Base-by-base conservation (phyloP, 2,329 filamentous ascomycete genomes). In the Stenocarpella maydis region DNA sequence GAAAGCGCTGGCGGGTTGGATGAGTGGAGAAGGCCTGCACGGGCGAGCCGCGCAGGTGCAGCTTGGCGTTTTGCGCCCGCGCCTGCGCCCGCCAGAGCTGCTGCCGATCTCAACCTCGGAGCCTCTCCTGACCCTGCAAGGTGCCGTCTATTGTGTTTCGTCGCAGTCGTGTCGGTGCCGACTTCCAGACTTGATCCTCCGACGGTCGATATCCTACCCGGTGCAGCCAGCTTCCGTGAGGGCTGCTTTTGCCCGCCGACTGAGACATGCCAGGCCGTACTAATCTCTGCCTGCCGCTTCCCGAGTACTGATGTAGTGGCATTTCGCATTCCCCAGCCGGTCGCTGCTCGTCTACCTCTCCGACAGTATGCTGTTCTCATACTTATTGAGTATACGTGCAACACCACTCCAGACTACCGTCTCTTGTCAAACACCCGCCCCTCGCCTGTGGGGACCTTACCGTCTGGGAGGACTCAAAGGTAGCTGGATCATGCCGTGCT, bases 51-150 rank as follows among this genome's bases (percentile, higher is more conserved):
- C 41, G 58, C 58, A 47, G 58, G 19, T 45, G 55, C 55, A 61
- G 55, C 55, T 61, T 61, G 55, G 55, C 55, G 55, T 61, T 45
- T 47, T 61, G 55, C 55, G 47, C 55, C 41, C 45, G 55, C 19
- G 21, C 53, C 53, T 39, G 28, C 28, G n/a, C 28, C 12, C 39
- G 34, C 53, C 7, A n/a, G 37, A 28, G 37, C 53, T 41, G 15
- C 37, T 37, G 58, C 43, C 58, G 58, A 63, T 63, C 58, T 49
- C 58, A 63, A 49, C 58, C 58, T 63, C 58, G 58, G 58, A 63
- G 49, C 43, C 58, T 49, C 28, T 49, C 58, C 58, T 63, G 43
- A 47, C 43, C 58, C 58, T 63, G 58, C 58, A 21, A 26, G 43
- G n/a, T 34, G 58, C 58, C 58, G 58, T 28, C 43, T 49, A n/a